Evolutionary conservation across 208 protist species (phyloP).

Genomic region (Wallacemonas collosoma): DNA sequence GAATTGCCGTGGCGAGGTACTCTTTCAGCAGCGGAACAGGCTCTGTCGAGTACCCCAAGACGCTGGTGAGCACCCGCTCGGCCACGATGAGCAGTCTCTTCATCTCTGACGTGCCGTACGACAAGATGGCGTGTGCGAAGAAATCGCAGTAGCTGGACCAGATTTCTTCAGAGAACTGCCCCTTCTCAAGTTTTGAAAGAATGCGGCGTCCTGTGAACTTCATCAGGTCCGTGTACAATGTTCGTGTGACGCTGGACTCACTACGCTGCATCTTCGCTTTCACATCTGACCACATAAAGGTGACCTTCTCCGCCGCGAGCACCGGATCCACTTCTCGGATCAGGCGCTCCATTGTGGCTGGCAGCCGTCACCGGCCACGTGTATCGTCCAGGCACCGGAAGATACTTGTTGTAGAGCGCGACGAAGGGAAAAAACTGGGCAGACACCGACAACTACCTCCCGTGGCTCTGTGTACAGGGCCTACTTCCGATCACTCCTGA

Average conservation of each 20-base stretch:
- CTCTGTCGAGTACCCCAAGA: slow-evolving; percentile 35
- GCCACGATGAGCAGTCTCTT: slow-evolving; percentile 27
- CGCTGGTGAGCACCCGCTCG: slow-evolving; percentile 33
- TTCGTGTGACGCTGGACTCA: slow-evolving; percentile 21
- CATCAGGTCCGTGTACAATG: slow-evolving; percentile 38
- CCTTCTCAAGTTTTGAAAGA: slow-evolving; percentile 44
- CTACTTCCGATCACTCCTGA: no score
- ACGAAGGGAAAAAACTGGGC: neutral
- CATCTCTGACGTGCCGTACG: slow-evolving; percentile 40
- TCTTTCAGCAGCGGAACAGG: slow-evolving; percentile 43
- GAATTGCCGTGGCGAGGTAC: slow-evolving; percentile 39
- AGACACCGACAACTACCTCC: no score
- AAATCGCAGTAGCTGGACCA: slow-evolving; percentile 59
- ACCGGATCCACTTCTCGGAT: slow-evolving; percentile 28
- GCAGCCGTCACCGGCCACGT: neutral
- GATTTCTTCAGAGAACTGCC: slow-evolving; percentile 32
- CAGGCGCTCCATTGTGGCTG: slow-evolving; percentile 20
- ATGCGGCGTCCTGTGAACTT: slow-evolving; percentile 42
- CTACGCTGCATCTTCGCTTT: slow-evolving; percentile 23
- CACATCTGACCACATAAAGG: slow-evolving; percentile 25
- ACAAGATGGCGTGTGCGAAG: slow-evolving; percentile 42
- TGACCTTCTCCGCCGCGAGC: slow-evolving; percentile 23
- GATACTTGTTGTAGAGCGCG: neutral
- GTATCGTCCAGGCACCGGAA: neutral
- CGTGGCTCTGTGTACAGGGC: no score